These are phyloP conservation scores for Parmales sp. DNA, from an alignment of 108 stramenopile genomes.

Conservation along the genomic window DNA sequence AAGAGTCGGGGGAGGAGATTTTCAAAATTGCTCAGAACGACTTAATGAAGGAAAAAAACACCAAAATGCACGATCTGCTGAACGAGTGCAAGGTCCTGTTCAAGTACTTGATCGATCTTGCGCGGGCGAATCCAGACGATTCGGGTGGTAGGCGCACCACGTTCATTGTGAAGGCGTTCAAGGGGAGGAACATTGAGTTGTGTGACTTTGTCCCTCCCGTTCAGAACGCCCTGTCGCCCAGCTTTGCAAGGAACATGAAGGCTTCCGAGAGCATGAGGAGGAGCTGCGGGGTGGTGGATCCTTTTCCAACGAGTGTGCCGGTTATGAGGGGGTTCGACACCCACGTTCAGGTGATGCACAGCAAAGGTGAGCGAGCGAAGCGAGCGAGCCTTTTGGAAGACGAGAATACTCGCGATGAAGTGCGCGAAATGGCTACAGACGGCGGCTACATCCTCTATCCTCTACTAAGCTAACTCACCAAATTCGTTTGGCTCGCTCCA, in stretches of 20 bases:
- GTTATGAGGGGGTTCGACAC: constrained; percentile 59
- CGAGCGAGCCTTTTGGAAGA: no score
- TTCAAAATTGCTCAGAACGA: constrained; percentile 50
- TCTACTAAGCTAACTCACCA: no score
- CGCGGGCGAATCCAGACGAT: constrained; percentile 17
- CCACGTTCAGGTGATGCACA: constrained; percentile 60
- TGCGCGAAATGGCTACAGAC: no score
- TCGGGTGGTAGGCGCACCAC: neutral
- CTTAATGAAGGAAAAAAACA: constrained; percentile 37
- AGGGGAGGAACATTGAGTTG: constrained; percentile 15
- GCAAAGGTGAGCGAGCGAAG: no score
- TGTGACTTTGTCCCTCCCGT: constrained; percentile 72
- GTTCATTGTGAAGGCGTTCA: neutral
- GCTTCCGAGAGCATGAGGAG: neutral
- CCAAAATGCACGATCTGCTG: neutral
- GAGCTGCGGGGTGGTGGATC: constrained; percentile 22
- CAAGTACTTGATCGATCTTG: constrained; percentile 28
- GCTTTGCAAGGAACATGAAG: neutral
- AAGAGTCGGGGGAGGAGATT: constrained; percentile 53
- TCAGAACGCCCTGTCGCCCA: constrained; percentile 58
- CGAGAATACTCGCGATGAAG: no score
- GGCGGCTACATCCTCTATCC: no score
- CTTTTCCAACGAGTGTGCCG: constrained; percentile 60
- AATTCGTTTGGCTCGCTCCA: no score
- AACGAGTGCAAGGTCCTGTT: neutral